These are phyloP conservation scores for Vigna unguiculata DNA, from an alignment of 306 rosid species.

Conservation along the genomic window DNA sequence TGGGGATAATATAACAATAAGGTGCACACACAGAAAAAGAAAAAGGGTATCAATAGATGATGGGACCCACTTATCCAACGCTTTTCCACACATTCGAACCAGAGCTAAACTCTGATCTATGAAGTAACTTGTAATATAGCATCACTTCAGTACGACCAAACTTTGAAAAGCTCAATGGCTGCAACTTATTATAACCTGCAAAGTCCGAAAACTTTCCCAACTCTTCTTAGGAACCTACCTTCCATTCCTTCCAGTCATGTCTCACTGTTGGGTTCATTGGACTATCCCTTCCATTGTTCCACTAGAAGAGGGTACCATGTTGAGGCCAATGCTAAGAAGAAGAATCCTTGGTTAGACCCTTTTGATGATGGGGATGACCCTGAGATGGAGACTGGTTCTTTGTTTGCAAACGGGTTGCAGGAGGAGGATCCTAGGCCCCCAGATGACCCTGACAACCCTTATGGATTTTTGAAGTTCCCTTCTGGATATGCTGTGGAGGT, in stretches of 20 bases:
- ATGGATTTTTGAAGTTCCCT: constrained; percentile 85
- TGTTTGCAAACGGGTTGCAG: constrained; percentile 78
- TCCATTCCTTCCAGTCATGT: constrained; percentile 57
- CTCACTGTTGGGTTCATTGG: constrained; percentile 46
- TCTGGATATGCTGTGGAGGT: constrained; percentile 75
- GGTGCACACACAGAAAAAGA: constrained; percentile 10
- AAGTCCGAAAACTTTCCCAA: constrained; percentile 67
- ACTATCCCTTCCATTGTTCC: constrained; percentile 38
- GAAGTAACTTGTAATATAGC: background rate
- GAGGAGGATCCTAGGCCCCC: constrained; percentile 84
- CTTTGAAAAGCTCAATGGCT: constrained; percentile 58
- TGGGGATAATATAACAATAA: background rate
- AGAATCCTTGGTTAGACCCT: constrained; percentile 81
- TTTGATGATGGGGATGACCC: constrained; percentile 88
- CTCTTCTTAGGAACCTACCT: constrained; percentile 64
- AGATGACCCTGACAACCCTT: constrained; percentile 73
- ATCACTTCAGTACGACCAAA: constrained; percentile 4
- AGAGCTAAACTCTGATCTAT: background rate
- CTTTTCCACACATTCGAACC: constrained; percentile 71
- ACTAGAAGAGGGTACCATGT: constrained; percentile 38
- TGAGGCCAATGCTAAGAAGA: constrained; percentile 58
- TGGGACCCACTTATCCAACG: constrained; percentile 78
- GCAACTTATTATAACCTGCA: constrained; percentile 58
- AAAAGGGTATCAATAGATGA: background rate
- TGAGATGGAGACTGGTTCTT: constrained; percentile 71